These are phyloP conservation scores for Clavispora fructus DNA, from an alignment of 805 yeast species.

Conservation along the genomic window DNA sequence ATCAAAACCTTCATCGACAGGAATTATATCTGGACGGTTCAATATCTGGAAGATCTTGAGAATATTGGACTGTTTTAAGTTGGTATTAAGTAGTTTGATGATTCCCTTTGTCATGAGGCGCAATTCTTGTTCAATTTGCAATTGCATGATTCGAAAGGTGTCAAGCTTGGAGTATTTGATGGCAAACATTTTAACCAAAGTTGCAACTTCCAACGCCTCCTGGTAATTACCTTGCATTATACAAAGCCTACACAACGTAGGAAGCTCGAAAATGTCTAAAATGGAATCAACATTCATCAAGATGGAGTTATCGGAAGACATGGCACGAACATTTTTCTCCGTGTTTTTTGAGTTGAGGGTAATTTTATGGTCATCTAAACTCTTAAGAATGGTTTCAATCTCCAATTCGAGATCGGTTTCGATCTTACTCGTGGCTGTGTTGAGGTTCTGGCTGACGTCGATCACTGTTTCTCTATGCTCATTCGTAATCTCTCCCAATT, in stretches of 20 bases:
- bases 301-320: slow-evolving; percentile 29
- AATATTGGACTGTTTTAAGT: slow-evolving; percentile 71
- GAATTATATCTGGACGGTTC: slow-evolving; percentile 53
- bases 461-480: slow-evolving; percentile 43
- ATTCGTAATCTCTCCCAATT: slow-evolving; percentile 38
- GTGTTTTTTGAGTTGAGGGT: slow-evolving; percentile 3
- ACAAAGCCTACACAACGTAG: slow-evolving; percentile 78
- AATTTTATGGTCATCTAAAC: neutral
- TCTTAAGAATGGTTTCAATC: slow-evolving; percentile 4
- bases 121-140: slow-evolving; percentile 50
- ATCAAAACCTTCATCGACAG: neutral
- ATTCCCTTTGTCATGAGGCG: slow-evolving; percentile 66
- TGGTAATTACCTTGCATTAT: slow-evolving; percentile 82
- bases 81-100: slow-evolving; percentile 64
- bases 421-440: slow-evolving; percentile 11
- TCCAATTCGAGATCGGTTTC: slow-evolving; percentile 13
- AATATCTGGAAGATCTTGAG: slow-evolving; percentile 75
- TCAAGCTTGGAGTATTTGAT: slow-evolving; percentile 62
- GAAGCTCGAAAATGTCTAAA: slow-evolving; percentile 76
- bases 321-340: slow-evolving; percentile 18
- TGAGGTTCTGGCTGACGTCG: slow-evolving; percentile 31
- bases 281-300: slow-evolving; percentile 64
- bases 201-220: slow-evolving; percentile 80
- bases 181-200: slow-evolving; percentile 62
- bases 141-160: slow-evolving; percentile 46